Evolutionary conservation across 768 basidiomycete genomes (phyloP), one percentile per base, ranked within the genome.

Genomic region (Agaricus blazei): DNA sequence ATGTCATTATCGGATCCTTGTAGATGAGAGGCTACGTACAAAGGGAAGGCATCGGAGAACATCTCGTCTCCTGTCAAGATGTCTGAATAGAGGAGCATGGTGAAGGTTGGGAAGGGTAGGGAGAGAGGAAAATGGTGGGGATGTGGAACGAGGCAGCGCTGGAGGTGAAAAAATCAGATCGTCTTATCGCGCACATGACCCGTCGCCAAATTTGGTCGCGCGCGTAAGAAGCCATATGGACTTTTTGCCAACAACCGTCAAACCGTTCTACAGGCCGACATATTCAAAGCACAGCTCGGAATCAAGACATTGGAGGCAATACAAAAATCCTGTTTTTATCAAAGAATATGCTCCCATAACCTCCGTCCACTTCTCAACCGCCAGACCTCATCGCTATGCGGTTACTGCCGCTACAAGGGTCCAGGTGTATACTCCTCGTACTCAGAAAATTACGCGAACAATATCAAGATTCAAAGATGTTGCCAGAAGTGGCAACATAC

Each of bases 331-430:
- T 3, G 89, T 98, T 1, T 99, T 98, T 69, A 81, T 98, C 68
- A 98, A 97, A 72, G 93, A 98, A 75, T 96, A 96, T 67, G 93
- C 93, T 0, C 93, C 95, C 14, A 86, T 99, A 62, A 98, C 96
- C 52, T 91, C 90, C 14, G 79, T 99, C 31, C 92, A 98, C 67
- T 98, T 98, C 70, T 84, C 92, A 1, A 84, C 84, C 1, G 74
- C 88, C 27, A 86, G 83, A 68, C 96, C 96, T 4, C 93, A 99
- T 68, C 78, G 89, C 65, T 98, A 95, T 76, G 96, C 94, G 26
- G 94, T 98, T 54, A 97, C 95, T 27, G 90, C 94, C 1, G 93
- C 93, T 0, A 90, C 94, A 1, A 79, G 95, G 60, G 85, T 99
- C 1, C 91, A 98, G 70, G 88, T 98, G 65, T 98, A 98, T 71